Evolutionary conservation across 1,284 basidiomycete genomes (phyloP).

Genomic region (Heterobasidion parviporum): DNA sequence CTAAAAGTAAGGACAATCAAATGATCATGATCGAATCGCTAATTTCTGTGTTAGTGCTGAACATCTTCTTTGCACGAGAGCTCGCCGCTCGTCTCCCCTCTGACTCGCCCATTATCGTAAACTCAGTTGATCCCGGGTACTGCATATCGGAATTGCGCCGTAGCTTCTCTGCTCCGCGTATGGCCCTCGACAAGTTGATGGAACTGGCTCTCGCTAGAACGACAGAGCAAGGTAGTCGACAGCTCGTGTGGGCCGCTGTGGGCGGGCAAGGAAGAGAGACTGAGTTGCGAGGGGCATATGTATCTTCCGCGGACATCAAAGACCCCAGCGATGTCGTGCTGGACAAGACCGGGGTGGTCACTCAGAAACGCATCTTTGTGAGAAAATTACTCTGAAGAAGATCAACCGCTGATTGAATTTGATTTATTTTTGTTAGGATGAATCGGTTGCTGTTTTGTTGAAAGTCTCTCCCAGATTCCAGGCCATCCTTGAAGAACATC

Average conservation of each 20-base stretch:
- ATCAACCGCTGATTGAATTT: not conserved
- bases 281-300: conserved; percentile 29
- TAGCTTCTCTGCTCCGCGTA: conserved; percentile 5
- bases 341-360: conserved; percentile 28
- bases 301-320: conserved; percentile 17
- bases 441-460: not conserved
- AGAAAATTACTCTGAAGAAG: not conserved
- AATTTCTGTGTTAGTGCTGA: conserved; percentile 25
- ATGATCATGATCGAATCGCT: conserved; percentile 7
- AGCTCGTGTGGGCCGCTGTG: conserved; percentile 33
- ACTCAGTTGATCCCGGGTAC: conserved; percentile 37
- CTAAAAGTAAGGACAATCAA: conserved; percentile 20
- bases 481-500: not conserved
- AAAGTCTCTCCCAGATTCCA: not conserved
- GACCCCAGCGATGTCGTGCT: conserved; percentile 39
- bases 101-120: conserved; percentile 21
- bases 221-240: conserved; percentile 32
- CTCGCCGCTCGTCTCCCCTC: conserved; percentile 25
- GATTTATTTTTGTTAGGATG: not conserved
- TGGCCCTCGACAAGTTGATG: conserved; percentile 14
- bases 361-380: conserved; percentile 36
- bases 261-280: conserved; percentile 16
- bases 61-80: conserved; percentile 33
- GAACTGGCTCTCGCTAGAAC: conserved; percentile 18
- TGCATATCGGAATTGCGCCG: conserved; percentile 35